phyloP scores from a whole-genome alignment of 2,329 filamentous ascomycete species.

The Blastomyces percursus region DNA sequence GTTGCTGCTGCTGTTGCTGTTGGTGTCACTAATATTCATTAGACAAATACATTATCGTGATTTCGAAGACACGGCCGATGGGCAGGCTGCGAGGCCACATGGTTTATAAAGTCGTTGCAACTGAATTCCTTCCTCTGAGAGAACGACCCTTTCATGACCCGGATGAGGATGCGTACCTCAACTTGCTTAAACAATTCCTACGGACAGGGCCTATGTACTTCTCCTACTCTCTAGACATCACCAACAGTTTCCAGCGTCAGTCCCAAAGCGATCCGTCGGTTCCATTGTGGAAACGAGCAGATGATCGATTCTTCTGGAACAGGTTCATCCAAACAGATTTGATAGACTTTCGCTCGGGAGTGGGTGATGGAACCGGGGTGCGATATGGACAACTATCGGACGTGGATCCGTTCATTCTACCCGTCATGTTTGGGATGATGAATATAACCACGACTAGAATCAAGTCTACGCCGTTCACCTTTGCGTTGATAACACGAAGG shows the following conservation, averaged over 20 bases:
- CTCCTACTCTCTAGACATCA: conserved; percentile 93
- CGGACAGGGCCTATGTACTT: conserved; percentile 90
- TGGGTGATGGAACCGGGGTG: conserved; percentile 36
- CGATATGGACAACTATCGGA: conserved; percentile 53
- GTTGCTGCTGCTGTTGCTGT: background rate
- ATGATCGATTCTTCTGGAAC: conserved; percentile 99
- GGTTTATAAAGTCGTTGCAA: conserved; percentile 84
- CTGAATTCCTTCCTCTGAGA: conserved; percentile 86
- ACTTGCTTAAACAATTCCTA: conserved; percentile 68
- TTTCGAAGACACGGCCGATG: conserved; percentile 86
- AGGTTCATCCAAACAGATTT: conserved; percentile 81
- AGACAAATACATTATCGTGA: conserved; percentile 95
- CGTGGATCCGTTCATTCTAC: conserved; percentile 84
- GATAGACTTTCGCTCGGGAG: conserved; percentile 69
- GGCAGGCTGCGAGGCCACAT: conserved; percentile 90
- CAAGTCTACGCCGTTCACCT: conserved; percentile 72
- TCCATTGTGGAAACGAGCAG: conserved; percentile 82
- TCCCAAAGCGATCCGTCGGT: conserved; percentile 58
- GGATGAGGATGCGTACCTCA: conserved; percentile 86
- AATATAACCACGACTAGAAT: conserved; percentile 79
- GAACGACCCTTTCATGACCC: conserved; percentile 83
- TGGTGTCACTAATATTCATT: conserved; percentile 6
- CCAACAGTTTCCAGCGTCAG: conserved; percentile 93
- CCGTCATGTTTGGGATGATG: conserved; percentile 92
- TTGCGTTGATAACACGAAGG: conserved; percentile 77